phyloP scores from a whole-genome alignment of 2,329 filamentous ascomycete species.

The Trichoderma cornu-damae region DNA sequence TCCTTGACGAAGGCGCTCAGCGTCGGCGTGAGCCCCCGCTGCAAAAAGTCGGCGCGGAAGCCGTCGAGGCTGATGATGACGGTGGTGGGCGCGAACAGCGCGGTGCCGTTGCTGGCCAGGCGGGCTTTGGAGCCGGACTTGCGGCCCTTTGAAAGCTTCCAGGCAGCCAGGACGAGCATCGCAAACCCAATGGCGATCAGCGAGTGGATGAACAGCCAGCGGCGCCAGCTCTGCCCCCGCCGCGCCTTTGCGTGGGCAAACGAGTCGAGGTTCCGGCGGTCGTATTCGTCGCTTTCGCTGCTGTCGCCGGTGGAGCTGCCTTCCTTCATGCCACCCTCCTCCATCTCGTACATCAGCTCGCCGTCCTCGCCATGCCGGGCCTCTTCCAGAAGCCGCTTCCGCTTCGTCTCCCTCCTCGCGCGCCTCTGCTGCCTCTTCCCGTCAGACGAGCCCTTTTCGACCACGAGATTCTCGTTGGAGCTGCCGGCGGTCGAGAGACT shows the following conservation, averaged over 20 bases:
- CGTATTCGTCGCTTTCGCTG: conserved; percentile 56
- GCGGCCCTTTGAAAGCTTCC: conserved; percentile 51
- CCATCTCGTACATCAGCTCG: conserved; percentile 84
- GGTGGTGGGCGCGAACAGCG: conserved; percentile 84
- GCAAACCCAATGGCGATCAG: conserved; percentile 50
- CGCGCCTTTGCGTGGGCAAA: conserved; percentile 43
- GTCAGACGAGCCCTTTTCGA: conserved; percentile 36
- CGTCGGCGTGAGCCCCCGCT: conserved; percentile 75
- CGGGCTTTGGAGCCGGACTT: conserved; percentile 31
- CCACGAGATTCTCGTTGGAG: conserved; percentile 45
- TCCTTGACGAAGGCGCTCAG: conserved; percentile 72
- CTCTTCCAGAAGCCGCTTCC: conserved; percentile 47
- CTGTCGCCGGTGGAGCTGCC: conserved; percentile 60
- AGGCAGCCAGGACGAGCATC: conserved; percentile 52
- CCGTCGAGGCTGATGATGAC: conserved; percentile 92
- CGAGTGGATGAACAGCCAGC: conserved; percentile 49
- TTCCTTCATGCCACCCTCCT: conserved; percentile 68
- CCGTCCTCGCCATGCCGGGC: conserved; percentile 63
- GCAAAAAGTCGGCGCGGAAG: conserved; percentile 89
- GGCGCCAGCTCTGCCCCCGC: conserved; percentile 50
- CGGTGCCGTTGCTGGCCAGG: conserved; percentile 72
- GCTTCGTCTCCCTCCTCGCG: conserved; percentile 48
- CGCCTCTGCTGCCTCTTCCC: conserved; percentile 40
- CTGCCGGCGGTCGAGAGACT: conserved; percentile 35
- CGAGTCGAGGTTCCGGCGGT: conserved; percentile 48